A percentile compares a stretch with the other conserved stretches of the same genome.
Evolutionary conservation across 108 stramenopile genomes (phyloP).

Genomic region (Epithemia pelagica): DNA sequence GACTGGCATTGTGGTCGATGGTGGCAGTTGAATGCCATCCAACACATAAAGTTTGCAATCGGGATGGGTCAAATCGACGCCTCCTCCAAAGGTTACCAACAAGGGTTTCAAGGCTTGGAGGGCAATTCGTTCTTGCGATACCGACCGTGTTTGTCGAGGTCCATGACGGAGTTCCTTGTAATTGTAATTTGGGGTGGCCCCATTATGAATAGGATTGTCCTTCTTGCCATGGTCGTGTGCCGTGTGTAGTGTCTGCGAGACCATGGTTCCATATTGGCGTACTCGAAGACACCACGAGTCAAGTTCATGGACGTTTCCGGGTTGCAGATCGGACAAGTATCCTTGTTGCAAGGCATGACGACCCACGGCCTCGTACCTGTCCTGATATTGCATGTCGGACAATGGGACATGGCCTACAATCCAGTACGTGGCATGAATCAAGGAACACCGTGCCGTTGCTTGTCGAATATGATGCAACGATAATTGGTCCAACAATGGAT

Average conservation of each 20-base stretch:
- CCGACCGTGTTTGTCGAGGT: constrained; percentile 48
- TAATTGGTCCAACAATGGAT: too few species aligned
- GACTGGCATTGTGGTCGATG: neutral
- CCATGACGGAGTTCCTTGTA: constrained; percentile 58
- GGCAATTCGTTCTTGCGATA: constrained; percentile 51
- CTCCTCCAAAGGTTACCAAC: constrained; percentile 47
- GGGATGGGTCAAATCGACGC: constrained; percentile 58
- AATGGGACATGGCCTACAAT: constrained; percentile 18
- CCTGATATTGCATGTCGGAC: too few species aligned
- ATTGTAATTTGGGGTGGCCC: constrained; percentile 5
- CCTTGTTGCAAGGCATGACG: constrained; percentile 29
- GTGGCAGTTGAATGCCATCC: constrained; percentile 44
- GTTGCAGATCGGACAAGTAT: constrained; percentile 55
- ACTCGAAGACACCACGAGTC: constrained; percentile 74
- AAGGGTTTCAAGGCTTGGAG: constrained; percentile 47
- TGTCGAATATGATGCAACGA: constrained; percentile 2
- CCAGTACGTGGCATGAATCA: constrained; percentile 56
- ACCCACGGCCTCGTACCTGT: constrained; percentile 31
- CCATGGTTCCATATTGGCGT: constrained; percentile 37
- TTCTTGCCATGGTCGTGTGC: neutral
- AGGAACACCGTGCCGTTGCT: constrained; percentile 58
- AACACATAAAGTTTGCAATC: constrained; percentile 71
- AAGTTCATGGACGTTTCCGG: constrained; percentile 28
- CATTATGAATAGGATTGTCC: neutral
- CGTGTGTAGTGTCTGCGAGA: neutral